These are phyloP conservation scores for Flammula alnicola DNA, from an alignment of 1,284 basidiomycete species.

Conservation along the genomic window DNA sequence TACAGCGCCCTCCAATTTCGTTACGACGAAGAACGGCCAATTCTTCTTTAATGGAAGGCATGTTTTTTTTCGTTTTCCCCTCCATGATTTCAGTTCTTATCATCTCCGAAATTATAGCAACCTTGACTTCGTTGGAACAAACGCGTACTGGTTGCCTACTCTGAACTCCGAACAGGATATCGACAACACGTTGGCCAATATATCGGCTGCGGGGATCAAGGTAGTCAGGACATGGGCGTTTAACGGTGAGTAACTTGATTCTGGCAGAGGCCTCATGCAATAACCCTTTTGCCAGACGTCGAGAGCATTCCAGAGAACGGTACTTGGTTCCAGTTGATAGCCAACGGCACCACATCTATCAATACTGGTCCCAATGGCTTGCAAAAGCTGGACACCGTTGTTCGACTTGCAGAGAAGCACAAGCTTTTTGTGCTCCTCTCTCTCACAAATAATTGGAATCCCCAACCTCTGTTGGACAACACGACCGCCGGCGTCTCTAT, in stretches of 20 bases:
- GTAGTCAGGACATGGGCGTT: slow-evolving; percentile 73
- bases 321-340: slow-evolving; percentile 60
- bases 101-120: slow-evolving; percentile 36
- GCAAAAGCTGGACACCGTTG: slow-evolving; percentile 67
- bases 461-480: slow-evolving; percentile 38
- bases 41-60: slow-evolving; percentile 58
- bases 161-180: slow-evolving; percentile 63
- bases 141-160: slow-evolving; percentile 68
- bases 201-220: slow-evolving; percentile 59
- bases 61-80: slow-evolving; percentile 5
- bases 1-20: slow-evolving; percentile 38
- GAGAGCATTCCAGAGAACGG: slow-evolving; percentile 54
- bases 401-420: slow-evolving; percentile 60
- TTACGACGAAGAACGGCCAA: slow-evolving; percentile 44
- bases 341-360: slow-evolving; percentile 50
- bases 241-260: slow-evolving; percentile 47
- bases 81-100: slow-evolving; percentile 7
- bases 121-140: slow-evolving; percentile 65
- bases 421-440: slow-evolving; percentile 64
- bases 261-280: slow-evolving; percentile 15
- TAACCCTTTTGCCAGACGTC: slow-evolving; percentile 51
- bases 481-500: slow-evolving; percentile 19
- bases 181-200: slow-evolving; percentile 57
- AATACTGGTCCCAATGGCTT: slow-evolving; percentile 71
- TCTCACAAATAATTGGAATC: slow-evolving; percentile 77